Percentiles rank a stretch among this genome's conserved stretches.
phyloP scores from a whole-genome alignment of 2,329 filamentous ascomycete genomes.

The Anthostomella pinea region DNA sequence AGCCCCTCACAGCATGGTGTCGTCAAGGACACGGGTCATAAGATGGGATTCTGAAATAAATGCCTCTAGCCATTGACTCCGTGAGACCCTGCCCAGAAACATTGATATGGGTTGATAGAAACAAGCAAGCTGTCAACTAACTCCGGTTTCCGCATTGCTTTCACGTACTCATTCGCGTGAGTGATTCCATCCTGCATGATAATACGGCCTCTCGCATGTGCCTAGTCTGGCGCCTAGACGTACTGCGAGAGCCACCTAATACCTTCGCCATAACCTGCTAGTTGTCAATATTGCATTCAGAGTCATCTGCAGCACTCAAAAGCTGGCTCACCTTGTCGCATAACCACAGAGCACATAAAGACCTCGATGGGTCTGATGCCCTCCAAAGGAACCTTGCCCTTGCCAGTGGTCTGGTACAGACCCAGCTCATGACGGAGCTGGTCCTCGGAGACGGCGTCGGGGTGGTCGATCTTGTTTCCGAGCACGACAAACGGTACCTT shows the following conservation, averaged over 20 bases:
- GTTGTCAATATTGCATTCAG: conserved; percentile 13
- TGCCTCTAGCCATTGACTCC: conserved; percentile 32
- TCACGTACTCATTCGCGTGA: conserved; percentile 15
- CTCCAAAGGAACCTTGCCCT: conserved; percentile 90
- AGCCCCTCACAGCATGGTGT: not conserved
- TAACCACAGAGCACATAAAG: conserved; percentile 99
- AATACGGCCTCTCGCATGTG: conserved; percentile 6
- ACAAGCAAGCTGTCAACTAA: conserved; percentile 25
- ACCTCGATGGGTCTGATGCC: conserved; percentile 94
- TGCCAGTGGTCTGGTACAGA: conserved; percentile 93
- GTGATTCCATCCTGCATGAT: conserved; percentile 10
- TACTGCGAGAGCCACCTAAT: conserved; percentile 94
- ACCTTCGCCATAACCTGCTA: conserved; percentile 75
- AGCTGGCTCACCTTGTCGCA: conserved; percentile 74
- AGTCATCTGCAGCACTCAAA: not conserved
- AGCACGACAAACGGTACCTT: conserved; percentile 96
- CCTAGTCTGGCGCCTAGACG: conserved; percentile 53
- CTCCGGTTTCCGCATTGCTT: conserved; percentile 21
- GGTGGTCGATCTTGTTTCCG: conserved; percentile 99
- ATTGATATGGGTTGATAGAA: conserved; percentile 23
- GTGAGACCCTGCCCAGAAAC: conserved; percentile 28
- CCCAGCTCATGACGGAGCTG: conserved; percentile 90
- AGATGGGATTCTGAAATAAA: conserved; percentile 25
- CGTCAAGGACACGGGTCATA: conserved; percentile 7
- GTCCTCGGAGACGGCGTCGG: conserved; percentile 91